Base-by-base conservation (phyloP, 257 asterid genomes). In the Euphrasia confusa region DNA sequence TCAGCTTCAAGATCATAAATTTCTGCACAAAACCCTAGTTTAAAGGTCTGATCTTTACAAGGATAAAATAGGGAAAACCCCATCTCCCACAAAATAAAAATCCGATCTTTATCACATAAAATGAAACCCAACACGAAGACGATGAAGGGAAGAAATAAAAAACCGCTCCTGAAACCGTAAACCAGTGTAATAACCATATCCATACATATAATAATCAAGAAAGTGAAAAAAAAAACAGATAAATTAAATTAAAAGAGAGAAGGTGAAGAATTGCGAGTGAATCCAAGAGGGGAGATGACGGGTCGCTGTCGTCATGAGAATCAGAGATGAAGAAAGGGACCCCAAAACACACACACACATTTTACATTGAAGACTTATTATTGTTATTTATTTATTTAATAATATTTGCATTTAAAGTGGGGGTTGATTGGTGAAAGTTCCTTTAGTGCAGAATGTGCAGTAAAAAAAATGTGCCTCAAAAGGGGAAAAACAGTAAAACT, bases 241-340 rank as follows among this genome's bases (percentile, higher is more conserved):
- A 30, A n/a, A n/a, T n/a, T 4, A 30, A 5, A 30, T 4, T 3
- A 5, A 30, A 3, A 30, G 33, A 30, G 33, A 30, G 4, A 5
- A 30, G 33, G 5, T 30, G 33, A 73, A 58, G 60, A 64, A 68
- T 13, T 12, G 21, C 12, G 68, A 52, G 35, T 40, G 83, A 73
- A 64, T 68, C 58, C 59, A 65, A 60, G 74, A 54, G 65, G 67
- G 74, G 24, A 71, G 74, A 70, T 54, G 85, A 77, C 4, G 76
- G 67, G 85, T 82, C 88, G 35, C 77, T 82, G 54, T 82, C 83
- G 69, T 68, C 85, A 71, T 82, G 85, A 79, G 83, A 82, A 73
- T 82, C 88, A 77, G 81, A 67, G 65, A 77, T 66, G 78, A 67
- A 45, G 85, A 79, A 70, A 82, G 79, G 66, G 89, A 79, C 80